Evolutionary conservation across 306 rosid genomes (phyloP).

Genomic region (Oxytropis ochrocephala): DNA sequence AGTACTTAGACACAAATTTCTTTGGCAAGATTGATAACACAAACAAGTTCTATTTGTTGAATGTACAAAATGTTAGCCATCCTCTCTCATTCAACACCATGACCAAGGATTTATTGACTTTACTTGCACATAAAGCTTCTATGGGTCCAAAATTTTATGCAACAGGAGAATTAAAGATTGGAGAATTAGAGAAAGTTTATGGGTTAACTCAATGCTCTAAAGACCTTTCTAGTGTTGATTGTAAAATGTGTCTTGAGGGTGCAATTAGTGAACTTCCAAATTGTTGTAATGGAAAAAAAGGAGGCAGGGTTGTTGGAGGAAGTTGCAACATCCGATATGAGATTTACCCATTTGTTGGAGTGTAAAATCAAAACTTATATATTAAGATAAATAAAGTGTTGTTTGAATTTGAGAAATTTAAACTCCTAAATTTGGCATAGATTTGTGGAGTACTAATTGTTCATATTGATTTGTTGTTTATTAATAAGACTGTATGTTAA

Average conservation of each 20-base stretch:
- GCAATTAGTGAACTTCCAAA: conserved; percentile 31
- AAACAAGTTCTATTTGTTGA: conserved; percentile 12
- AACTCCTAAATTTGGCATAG: too few species aligned
- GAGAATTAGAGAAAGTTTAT: conserved; percentile 11
- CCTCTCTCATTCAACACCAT: conserved; percentile 9
- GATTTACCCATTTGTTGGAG: conserved; percentile 31
- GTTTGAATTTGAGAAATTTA: too few species aligned
- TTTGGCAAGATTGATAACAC: conserved; percentile 29
- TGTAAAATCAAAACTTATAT: not conserved
- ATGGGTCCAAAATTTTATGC: conserved; percentile 18
- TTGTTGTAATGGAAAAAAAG: conserved; percentile 42
- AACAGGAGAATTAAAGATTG: conserved; percentile 9
- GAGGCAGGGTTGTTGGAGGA: conserved; percentile 46
- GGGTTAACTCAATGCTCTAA: conserved; percentile 38
- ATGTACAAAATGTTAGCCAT: not conserved
- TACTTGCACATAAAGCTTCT: not conserved
- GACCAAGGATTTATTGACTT: conserved; percentile 9
- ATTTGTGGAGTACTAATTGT: too few species aligned
- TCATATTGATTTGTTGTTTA: too few species aligned
- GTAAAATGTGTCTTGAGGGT: conserved; percentile 42
- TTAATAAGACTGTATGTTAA: too few species aligned
- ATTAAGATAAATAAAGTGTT: too few species aligned
- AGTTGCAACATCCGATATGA: conserved; percentile 46
- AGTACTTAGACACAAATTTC: conserved; percentile 30
- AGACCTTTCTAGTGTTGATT: conserved; percentile 31